Percentiles rank a stretch among this genome's conserved stretches.
Evolutionary conservation across 176 grass and related monocot species (phyloP).

Genomic region (Saccharum officinarum): DNA sequence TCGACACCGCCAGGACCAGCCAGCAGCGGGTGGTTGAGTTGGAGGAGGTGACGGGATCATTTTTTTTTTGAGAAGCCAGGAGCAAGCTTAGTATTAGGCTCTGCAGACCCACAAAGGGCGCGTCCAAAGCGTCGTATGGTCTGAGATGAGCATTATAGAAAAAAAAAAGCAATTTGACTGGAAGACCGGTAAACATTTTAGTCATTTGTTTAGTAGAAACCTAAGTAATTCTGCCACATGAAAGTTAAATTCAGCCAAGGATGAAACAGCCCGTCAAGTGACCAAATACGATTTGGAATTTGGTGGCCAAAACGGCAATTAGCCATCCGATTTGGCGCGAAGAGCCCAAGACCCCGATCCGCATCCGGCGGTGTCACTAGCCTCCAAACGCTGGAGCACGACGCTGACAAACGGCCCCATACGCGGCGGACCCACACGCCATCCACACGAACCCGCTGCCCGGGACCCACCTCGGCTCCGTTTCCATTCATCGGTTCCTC

Average conservation of each 20-base stretch:
- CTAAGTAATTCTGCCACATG: neutral
- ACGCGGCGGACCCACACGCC: neutral
- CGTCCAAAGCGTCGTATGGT: too few species aligned
- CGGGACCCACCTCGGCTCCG: conserved; percentile 14
- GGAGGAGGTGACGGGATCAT: too few species aligned
- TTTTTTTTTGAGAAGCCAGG: too few species aligned
- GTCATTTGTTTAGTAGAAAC: neutral
- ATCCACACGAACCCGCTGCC: neutral
- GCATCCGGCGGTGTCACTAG: conserved; percentile 10
- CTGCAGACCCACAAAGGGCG: too few species aligned
- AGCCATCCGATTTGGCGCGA: conserved; percentile 40
- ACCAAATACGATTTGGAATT: neutral
- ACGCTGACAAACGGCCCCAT: conserved; percentile 16
- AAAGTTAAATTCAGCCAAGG: neutral
- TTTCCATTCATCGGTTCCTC: conserved; percentile 1
- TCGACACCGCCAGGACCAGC: too few species aligned
- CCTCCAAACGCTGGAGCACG: neutral
- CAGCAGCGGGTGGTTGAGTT: too few species aligned
- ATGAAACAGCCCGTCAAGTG: neutral
- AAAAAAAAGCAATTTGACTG: too few species aligned
- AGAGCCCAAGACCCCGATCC: neutral
- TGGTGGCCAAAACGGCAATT: neutral
- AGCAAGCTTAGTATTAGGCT: too few species aligned
- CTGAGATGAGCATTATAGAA: too few species aligned
- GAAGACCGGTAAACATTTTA: neutral